These are phyloP conservation scores for Physcomitrellopsis africana DNA, from an alignment of 225 moss, liverwort and hornwort species.

Conservation along the genomic window DNA sequence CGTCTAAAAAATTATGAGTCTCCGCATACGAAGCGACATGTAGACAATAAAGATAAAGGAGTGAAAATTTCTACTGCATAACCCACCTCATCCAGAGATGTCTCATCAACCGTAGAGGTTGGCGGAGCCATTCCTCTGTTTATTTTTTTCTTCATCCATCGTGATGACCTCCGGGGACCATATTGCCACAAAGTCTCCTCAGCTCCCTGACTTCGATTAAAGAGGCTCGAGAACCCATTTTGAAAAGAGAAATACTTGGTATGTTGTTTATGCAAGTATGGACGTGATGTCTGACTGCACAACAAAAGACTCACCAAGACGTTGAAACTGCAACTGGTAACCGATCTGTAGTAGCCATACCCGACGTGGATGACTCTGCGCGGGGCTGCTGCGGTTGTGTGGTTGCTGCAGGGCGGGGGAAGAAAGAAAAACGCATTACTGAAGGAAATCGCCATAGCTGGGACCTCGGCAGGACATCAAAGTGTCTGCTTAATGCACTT, in stretches of 20 bases:
- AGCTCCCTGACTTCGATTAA: not conserved
- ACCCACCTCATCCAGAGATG: conserved; percentile 44
- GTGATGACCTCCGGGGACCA: conserved; percentile 19
- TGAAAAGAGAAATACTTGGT: conserved; percentile 20
- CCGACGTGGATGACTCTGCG: conserved; percentile 22
- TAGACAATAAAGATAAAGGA: conserved; percentile 2
- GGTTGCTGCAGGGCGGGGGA: conserved; percentile 29
- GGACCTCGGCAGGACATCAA: conserved; percentile 30
- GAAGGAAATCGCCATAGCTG: conserved; percentile 42
- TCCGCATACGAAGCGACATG: not conserved
- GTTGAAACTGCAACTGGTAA: conserved; percentile 1
- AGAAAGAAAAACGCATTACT: conserved; percentile 22
- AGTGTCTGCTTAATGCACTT: conserved; percentile 4
- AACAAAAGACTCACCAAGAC: conserved; percentile 12
- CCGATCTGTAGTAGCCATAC: conserved; percentile 10
- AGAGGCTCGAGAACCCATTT: conserved; percentile 22
- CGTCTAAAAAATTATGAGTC: not conserved
- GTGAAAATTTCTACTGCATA: not conserved
- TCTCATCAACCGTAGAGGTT: conserved; percentile 47
- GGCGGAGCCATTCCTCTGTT: conserved; percentile 28
- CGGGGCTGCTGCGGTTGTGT: not conserved
- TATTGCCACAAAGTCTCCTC: conserved; percentile 5
- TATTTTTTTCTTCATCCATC: conserved; percentile 24
- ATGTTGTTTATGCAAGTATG: not conserved
- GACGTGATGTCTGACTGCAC: not conserved